Evolutionary conservation across 1,284 basidiomycete species (phyloP).

Genomic region (Trametes hirsuta): DNA sequence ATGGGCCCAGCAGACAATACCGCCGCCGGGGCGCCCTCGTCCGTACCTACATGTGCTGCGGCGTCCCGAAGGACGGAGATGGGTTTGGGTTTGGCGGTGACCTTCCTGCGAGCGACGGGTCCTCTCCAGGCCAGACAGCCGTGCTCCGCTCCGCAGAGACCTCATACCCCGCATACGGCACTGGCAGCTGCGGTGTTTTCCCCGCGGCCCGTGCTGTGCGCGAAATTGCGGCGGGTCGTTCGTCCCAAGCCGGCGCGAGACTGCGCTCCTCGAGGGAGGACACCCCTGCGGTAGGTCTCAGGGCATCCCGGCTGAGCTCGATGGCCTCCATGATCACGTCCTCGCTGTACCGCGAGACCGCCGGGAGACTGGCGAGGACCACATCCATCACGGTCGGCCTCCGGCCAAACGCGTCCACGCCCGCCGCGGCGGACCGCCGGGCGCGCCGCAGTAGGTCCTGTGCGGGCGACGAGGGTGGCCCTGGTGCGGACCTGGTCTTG

Average conservation of each 20-base stretch:
- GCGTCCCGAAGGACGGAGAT: conserved; percentile 19
- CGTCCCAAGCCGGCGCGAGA: conserved; percentile 43
- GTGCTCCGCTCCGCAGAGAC: conserved; percentile 54
- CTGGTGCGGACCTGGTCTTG: conserved; percentile 12
- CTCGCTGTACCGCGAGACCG: conserved; percentile 27
- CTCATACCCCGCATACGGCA: conserved; percentile 36
- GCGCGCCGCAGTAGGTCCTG: conserved; percentile 27
- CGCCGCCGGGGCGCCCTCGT: conserved; percentile 9
- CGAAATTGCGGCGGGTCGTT: conserved; percentile 38
- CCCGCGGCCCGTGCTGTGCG: conserved; percentile 23
- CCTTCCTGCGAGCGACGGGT: conserved; percentile 7
- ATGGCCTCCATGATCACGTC: conserved; percentile 33
- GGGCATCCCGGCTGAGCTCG: conserved; percentile 29
- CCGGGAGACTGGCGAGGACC: conserved; percentile 29
- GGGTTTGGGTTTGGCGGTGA: conserved; percentile 13
- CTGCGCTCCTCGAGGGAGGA: conserved; percentile 36
- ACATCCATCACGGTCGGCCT: conserved; percentile 34
- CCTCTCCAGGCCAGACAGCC: conserved; percentile 38
- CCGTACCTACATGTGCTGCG: conserved; percentile 21
- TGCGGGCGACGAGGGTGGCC: conserved; percentile 26
- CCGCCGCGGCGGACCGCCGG: conserved; percentile 21
- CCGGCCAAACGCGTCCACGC: conserved; percentile 23
- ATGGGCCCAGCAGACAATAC: conserved; percentile 8
- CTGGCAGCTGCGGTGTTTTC: conserved; percentile 21
- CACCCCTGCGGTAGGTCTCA: conserved; percentile 24